Conservation (phyloP, 768 basidiomycete species). For the Scleroderma citrinum region DNA sequence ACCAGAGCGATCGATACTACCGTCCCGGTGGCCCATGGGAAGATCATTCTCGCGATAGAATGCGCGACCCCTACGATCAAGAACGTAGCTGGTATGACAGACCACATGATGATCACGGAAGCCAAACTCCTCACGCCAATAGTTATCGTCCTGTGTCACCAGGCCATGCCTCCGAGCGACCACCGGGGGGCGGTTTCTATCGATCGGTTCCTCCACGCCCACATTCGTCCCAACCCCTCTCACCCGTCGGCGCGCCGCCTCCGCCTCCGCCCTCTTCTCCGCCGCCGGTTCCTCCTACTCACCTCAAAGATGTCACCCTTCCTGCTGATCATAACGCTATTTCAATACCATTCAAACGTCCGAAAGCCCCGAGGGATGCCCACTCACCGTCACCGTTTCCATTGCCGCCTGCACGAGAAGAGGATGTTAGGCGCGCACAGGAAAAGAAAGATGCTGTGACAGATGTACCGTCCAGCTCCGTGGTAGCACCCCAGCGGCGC, state of each 20-base stretch:
- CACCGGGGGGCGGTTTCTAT: slow-evolving; percentile 9
- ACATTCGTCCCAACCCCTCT: slow-evolving; percentile 1
- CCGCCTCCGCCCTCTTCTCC: slow-evolving; percentile 21
- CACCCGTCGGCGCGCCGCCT: slow-evolving; percentile 11
- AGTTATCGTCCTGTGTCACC: slow-evolving; percentile 20
- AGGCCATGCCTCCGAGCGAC: slow-evolving; percentile 14
- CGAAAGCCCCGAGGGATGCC: slow-evolving; percentile 39
- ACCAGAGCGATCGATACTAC: slow-evolving; percentile 8
- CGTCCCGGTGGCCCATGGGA: slow-evolving; percentile 7
- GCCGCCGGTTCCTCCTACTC: slow-evolving; percentile 35
- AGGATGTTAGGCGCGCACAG: slow-evolving; percentile 19
- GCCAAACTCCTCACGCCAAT: slow-evolving; percentile 3
- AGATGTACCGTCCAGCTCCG: background rate
- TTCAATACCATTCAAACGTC: slow-evolving; percentile 41
- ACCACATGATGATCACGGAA: slow-evolving; percentile 1
- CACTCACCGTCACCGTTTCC: slow-evolving; percentile 41
- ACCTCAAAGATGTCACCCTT: slow-evolving; percentile 29
- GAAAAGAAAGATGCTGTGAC: slow-evolving; percentile 17
- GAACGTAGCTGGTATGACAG: slow-evolving; percentile 8
- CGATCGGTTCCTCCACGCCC: slow-evolving; percentile 16
- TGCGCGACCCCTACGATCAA: slow-evolving; percentile 7
- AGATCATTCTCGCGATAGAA: slow-evolving; percentile 8
- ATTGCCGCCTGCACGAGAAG: slow-evolving; percentile 26
- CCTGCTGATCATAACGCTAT: slow-evolving; percentile 34
- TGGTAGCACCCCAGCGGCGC: slow-evolving; percentile 14